These are phyloP conservation scores for Flagelloscypha sp. DNA, from an alignment of 768 basidiomycete genomes.

Conservation along the genomic window DNA sequence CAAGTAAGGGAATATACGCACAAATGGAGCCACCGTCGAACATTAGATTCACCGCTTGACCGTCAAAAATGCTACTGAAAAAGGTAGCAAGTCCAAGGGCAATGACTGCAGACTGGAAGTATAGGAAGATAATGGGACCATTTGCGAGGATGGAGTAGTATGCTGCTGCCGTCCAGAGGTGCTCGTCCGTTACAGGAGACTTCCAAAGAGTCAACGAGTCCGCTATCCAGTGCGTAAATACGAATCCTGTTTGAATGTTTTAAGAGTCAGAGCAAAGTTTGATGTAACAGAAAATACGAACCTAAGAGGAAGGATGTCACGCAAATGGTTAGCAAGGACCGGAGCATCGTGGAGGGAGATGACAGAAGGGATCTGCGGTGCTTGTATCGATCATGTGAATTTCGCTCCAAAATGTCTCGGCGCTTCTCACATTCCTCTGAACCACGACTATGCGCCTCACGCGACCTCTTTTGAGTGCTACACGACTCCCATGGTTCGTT, in stretches of 20 bases:
- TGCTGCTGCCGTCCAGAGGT: constrained; percentile 73
- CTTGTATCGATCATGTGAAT: no score
- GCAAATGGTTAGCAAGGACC: no score
- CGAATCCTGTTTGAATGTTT: constrained; percentile 45
- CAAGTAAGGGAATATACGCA: constrained; percentile 29
- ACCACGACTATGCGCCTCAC: no score
- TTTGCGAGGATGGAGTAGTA: constrained; percentile 78
- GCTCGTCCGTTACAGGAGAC: constrained; percentile 76
- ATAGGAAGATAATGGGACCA: constrained; percentile 48
- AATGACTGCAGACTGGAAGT: constrained; percentile 48
- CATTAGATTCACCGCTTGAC: constrained; percentile 79
- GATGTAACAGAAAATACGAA: no score
- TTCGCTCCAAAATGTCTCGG: no score
- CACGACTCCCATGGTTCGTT: constrained; percentile 58
- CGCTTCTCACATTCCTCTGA: no score
- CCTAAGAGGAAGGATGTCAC: no score
- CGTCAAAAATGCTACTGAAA: constrained; percentile 71
- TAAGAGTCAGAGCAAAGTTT: not conserved
- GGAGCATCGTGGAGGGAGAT: no score
- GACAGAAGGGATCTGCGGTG: no score
- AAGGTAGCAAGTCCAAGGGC: constrained; percentile 57
- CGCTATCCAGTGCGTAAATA: constrained; percentile 91
- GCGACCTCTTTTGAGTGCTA: no score
- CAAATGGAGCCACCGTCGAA: constrained; percentile 88
- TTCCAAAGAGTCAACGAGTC: constrained; percentile 88